phyloP scores from a whole-genome alignment of 805 yeast species.

The Cyberlindnera misumaiensis region DNA sequence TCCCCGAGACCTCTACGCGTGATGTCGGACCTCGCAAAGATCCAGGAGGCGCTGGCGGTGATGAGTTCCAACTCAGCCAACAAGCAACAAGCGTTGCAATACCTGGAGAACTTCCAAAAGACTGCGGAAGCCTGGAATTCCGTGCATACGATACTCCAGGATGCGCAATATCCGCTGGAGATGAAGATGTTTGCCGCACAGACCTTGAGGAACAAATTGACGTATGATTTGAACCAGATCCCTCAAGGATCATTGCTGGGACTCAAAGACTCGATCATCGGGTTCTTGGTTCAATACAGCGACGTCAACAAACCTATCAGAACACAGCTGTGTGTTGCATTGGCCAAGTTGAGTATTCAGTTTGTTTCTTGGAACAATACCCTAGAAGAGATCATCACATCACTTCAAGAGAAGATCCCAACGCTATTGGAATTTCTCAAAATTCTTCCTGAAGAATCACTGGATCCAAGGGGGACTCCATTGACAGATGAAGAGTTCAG shows the following conservation, averaged over 20 bases:
- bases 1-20: background rate
- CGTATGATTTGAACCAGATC: constrained; percentile 78
- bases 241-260: constrained; percentile 48
- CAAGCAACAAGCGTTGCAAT: constrained; percentile 42
- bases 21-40: constrained; percentile 8
- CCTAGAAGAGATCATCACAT: constrained; percentile 54
- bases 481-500: constrained; percentile 77
- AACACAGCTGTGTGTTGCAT: constrained; percentile 74
- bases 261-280: constrained; percentile 64
- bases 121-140: constrained; percentile 75
- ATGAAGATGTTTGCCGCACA: constrained; percentile 83
- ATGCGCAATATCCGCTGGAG: constrained; percentile 35
- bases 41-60: constrained; percentile 20
- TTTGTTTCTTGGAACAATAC: constrained; percentile 67
- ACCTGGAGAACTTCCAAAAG: constrained; percentile 77
- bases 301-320: constrained; percentile 50
- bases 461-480: constrained; percentile 70
- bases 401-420: constrained; percentile 34
- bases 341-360: constrained; percentile 80
- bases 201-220: constrained; percentile 76
- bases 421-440: constrained; percentile 71
- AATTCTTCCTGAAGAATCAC: constrained; percentile 86
- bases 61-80: constrained; percentile 22
- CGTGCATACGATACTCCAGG: constrained; percentile 47
- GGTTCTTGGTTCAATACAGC: constrained; percentile 45